phyloP scores from a whole-genome alignment of 2,329 filamentous ascomycete species.

The Chaetomium strumarium region DNA sequence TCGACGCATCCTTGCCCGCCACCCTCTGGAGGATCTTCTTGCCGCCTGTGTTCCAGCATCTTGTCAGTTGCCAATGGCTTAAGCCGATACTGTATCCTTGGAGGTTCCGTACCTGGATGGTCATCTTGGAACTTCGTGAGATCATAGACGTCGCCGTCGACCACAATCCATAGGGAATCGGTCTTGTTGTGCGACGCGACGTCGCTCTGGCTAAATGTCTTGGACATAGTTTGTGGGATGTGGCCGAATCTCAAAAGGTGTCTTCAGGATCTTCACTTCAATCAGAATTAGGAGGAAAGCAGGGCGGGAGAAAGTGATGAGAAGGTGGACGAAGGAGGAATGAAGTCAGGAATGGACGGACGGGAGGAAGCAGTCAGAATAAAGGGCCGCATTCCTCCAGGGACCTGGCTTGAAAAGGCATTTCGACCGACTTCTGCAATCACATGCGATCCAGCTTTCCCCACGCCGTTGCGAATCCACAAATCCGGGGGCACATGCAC shows the following conservation, averaged over 20 bases:
- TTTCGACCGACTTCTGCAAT: constrained; percentile 1
- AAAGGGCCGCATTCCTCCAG: constrained; percentile 8
- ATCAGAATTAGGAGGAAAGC: background rate
- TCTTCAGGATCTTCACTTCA: background rate
- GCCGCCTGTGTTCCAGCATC: constrained; percentile 38
- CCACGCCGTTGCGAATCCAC: too few relatives aligned
- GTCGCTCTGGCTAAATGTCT: constrained; percentile 76
- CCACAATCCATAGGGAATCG: constrained; percentile 78
- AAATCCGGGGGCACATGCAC: too few relatives aligned
- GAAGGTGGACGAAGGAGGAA: background rate
- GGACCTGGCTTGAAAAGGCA: background rate
- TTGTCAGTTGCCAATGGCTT: background rate
- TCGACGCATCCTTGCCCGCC: constrained; percentile 60
- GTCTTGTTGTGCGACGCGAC: constrained; percentile 89
- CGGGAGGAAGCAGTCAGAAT: background rate
- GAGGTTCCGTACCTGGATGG: constrained; percentile 60
- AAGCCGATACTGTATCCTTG: background rate
- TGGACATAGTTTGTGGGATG: constrained; percentile 62
- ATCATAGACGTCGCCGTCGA: constrained; percentile 95
- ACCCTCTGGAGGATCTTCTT: constrained; percentile 61
- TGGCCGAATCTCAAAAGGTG: background rate
- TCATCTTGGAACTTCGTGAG: constrained; percentile 83
- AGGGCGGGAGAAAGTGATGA: background rate
- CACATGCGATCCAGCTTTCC: constrained; percentile 5
- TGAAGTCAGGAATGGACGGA: too few relatives aligned